Evolutionary conservation across 352 stramenopile species (phyloP), one percentile per base, ranked within the genome.

Genomic region (Pythium volutum): DNA sequence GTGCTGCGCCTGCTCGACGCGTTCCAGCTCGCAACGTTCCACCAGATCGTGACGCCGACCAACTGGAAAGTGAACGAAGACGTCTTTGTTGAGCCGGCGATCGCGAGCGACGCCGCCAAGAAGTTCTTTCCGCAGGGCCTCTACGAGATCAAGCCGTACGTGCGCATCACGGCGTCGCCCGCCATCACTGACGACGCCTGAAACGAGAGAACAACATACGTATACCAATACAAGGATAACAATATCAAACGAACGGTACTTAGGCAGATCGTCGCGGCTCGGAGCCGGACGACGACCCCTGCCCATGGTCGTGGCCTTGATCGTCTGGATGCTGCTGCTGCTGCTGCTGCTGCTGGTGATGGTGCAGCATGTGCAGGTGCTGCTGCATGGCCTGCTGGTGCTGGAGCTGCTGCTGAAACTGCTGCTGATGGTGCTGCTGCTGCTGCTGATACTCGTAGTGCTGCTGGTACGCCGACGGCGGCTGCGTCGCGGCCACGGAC

Each of bases 11-110:
- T 75, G 20, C 53, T 93, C 36, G 83, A 94, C 53, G 83, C 82
- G 14, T 69, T 90, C 23, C 81, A 94, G 59, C 73, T 93, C 26
- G 70, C 78, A 47, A 81, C 70, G 20, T 92, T 89, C 54, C 70
- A 92, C 55, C 83, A 91, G 55, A 70, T 94, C 22, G 81, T 89
- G 59, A 87, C 84, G 12, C 84, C 84, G 27, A 81, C 81, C 56
- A 94, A 94, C 73, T 94, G 83, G 84, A 92, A 91, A 52, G 70
- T 91, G 59, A 93, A 84, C 60, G 84, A 94, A 46, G 84, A 94
- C 48, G 84, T 94, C 38, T 93, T 94, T 41, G 66, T 94, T n/a
- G 81, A 90, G 46, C 84, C 84, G 5, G 75, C 86, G 36, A 54
- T 94, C 36, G 69, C 70, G 14, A 70, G 46, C 14, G 77, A 85